phyloP scores from a whole-genome alignment of 2,329 filamentous ascomycete species.

The Colletotrichum horii region DNA sequence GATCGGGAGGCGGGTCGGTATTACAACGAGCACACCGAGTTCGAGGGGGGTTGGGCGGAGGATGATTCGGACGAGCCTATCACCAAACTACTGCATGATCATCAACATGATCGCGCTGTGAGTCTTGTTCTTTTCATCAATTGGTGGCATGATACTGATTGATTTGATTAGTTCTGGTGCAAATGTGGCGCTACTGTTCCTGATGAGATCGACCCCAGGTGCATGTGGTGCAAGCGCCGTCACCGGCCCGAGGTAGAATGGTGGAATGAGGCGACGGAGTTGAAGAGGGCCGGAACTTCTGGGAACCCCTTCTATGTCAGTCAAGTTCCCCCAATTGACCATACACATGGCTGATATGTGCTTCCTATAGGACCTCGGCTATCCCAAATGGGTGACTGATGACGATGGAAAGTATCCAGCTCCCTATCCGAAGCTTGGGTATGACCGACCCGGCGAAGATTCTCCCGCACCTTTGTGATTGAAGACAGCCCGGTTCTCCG shows the following conservation, averaged over 20 bases:
- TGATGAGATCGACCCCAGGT: not conserved
- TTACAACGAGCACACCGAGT: not conserved
- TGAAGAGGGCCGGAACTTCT: not conserved
- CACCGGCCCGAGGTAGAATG: slow-evolving; percentile 14
- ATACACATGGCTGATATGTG: not conserved
- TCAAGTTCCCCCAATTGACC: fast-evolving
- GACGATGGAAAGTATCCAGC: not conserved
- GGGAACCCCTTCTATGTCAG: not conserved
- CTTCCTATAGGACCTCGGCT: not conserved
- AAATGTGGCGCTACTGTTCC: not conserved
- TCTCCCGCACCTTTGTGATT: not conserved
- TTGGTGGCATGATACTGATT: not conserved
- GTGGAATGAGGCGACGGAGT: not conserved
- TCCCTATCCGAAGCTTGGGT: slow-evolving; percentile 6
- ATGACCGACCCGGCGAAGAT: not conserved
- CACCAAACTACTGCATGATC: not conserved
- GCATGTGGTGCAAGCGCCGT: slow-evolving; percentile 19
- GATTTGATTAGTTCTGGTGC: slow-evolving; percentile 7
- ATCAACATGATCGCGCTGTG: not conserved
- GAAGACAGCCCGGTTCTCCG: not conserved
- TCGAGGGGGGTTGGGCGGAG: not conserved
- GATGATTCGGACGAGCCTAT: not conserved
- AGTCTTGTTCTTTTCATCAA: not conserved
- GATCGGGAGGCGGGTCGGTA: not conserved
- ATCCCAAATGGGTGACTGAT: slow-evolving; percentile 7